A percentile compares a stretch with the other conserved stretches of the same genome.
These are phyloP conservation scores for Aspergillus steynii DNA, from an alignment of 495 filamentous ascomycete genomes.

Conservation along the genomic window DNA sequence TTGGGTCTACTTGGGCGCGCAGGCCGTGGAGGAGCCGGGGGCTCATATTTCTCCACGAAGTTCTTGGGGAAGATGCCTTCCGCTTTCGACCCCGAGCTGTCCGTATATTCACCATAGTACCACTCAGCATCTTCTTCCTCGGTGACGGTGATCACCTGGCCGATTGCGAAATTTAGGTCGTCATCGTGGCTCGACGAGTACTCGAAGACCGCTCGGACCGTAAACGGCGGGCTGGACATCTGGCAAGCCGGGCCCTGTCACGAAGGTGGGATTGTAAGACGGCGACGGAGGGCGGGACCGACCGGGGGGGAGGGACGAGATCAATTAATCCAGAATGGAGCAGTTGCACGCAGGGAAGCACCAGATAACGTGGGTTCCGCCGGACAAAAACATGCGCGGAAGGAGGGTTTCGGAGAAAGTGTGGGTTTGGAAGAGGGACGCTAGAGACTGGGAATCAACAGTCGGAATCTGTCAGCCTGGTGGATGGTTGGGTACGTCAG, in stretches of 20 bases:
- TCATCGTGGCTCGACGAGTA: conserved; percentile 90
- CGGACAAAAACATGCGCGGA: conserved; percentile 12
- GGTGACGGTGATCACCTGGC: conserved; percentile 91
- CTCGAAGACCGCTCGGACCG: conserved; percentile 92
- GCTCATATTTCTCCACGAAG: conserved; percentile 94
- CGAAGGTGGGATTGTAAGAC: conserved; percentile 17
- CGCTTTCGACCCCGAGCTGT: conserved; percentile 66
- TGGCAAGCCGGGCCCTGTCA: conserved; percentile 36
- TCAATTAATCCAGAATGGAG: background rate
- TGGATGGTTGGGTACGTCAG: conserved; percentile 18
- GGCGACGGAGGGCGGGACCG: conserved; percentile 14
- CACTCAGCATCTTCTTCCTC: conserved; percentile 91
- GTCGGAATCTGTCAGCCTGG: conserved; percentile 26
- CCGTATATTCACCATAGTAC: conserved; percentile 89
- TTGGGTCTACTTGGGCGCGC: conserved; percentile 68
- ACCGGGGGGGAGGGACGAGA: conserved; percentile 20
- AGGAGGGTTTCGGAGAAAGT: conserved; percentile 13
- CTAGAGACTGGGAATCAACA: conserved; percentile 7
- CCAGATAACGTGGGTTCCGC: conserved; percentile 10
- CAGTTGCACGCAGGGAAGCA: conserved; percentile 14
- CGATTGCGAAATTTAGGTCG: conserved; percentile 81
- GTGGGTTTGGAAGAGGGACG: conserved; percentile 4
- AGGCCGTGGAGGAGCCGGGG: conserved; percentile 84
- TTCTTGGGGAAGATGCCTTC: conserved; percentile 96
- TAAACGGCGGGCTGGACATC: conserved; percentile 82